Conservation (phyloP, 73 alveolate genomes). For the Tetrahymena borealis region DNA sequence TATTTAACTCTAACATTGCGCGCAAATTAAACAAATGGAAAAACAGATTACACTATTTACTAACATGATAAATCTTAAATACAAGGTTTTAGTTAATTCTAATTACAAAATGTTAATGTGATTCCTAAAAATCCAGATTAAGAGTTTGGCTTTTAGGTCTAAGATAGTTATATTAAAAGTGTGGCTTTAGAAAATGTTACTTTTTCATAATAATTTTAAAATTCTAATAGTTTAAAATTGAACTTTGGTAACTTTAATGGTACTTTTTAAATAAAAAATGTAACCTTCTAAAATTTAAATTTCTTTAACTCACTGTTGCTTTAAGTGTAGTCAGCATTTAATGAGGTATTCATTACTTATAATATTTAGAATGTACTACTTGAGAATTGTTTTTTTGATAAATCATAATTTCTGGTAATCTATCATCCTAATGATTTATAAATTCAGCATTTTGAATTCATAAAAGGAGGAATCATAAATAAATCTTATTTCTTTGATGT, state of each 20-base stretch:
- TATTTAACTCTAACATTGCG: not conserved
- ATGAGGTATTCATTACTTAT: no score
- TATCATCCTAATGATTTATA: no score
- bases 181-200: not conserved
- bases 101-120: not conserved
- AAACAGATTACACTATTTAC: not conserved
- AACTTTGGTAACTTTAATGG: not conserved
- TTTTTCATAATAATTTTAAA: not conserved
- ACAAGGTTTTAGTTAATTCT: not conserved
- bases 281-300: not conserved
- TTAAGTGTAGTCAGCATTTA: not conserved
- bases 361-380: no score
- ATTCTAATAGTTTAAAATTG: not conserved
- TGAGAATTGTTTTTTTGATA: no score
- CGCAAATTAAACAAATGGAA: not conserved
- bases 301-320: not conserved
- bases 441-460: no score
- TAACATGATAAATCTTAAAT: not conserved
- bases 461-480: not conserved
- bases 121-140: not conserved
- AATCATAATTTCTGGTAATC: no score
- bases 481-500: not conserved
- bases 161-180: not conserved
- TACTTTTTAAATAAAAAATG: not conserved
- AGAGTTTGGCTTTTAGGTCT: not conserved